These are phyloP conservation scores for Cladophialophora immunda DNA, from an alignment of 2,329 filamentous ascomycete species.

Conservation along the genomic window DNA sequence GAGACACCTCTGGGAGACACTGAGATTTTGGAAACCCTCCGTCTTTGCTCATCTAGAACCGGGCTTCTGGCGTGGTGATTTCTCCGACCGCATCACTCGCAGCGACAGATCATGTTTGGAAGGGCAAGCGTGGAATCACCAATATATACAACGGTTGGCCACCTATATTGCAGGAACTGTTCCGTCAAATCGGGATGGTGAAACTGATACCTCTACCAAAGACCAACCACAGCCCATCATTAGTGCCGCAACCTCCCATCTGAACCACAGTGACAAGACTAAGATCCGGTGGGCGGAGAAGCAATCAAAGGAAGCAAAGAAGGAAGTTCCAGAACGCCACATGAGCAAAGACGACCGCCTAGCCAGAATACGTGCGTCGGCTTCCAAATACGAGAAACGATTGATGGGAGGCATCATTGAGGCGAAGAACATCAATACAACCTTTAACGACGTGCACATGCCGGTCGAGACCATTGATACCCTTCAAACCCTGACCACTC, in stretches of 20 bases:
- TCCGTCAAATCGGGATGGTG: constrained; percentile 43
- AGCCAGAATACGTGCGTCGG: constrained; percentile 63
- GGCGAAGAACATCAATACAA: constrained; percentile 81
- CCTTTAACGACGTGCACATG: constrained; percentile 86
- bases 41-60: constrained; percentile 33
- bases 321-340: constrained; percentile 30
- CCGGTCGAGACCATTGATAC: constrained; percentile 84
- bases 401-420: constrained; percentile 84
- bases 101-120: constrained; percentile 46
- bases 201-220: constrained; percentile 42
- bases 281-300: constrained; percentile 54
- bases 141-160: constrained; percentile 68
- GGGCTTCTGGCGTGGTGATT: constrained; percentile 43
- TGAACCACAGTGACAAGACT: constrained; percentile 53
- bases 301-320: constrained; percentile 26
- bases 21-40: constrained; percentile 50
- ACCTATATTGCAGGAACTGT: constrained; percentile 55
- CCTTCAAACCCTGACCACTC: constrained; percentile 84
- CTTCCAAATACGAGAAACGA: constrained; percentile 81
- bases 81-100: constrained; percentile 39
- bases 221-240: constrained; percentile 38
- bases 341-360: constrained; percentile 51
- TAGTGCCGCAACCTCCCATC: constrained; percentile 49
- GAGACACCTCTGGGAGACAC: constrained; percentile 71
- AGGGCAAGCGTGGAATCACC: constrained; percentile 63